Base-by-base conservation (phyloP, 176 grass and related monocot genomes). In the Secale cereale region DNA sequence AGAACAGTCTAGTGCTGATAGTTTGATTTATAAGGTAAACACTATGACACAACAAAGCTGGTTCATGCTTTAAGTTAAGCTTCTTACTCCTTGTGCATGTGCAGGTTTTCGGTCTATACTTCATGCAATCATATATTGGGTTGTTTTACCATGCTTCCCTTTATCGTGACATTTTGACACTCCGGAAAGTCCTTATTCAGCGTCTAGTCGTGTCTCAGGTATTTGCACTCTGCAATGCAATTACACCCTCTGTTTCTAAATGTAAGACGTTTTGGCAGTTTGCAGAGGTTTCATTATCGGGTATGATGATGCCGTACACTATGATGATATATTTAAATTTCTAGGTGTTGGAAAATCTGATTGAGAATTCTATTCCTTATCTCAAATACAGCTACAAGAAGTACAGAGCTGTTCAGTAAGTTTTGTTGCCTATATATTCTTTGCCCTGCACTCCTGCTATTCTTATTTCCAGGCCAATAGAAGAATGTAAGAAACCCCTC, bases 121-220 rank as follows among this genome's bases (percentile, higher is more conserved):
- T 99, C 66, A 86, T 96, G 97, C 97, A 96, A 59, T 99, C 97
- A 85, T 99, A 99, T 89, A 99, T 99, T 86, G 97, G 97, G 23
- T 43, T 99, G 37, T 99, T 99, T 87, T 99, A 99, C 74, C 97
- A 99, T 79, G 93, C 91, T 64, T 86, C 91, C 37, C 81, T 89
- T 46, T 88, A 96, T 71, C 91, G 94, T 13, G 91, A 96, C 87
- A 83, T 99, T 78, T 50, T 91, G 74, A 86, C 81, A 78, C 97
- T 96, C 69, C 90, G 97, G 22, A 83, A 89, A 83, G 89, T 99
- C 54, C 92, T 99, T 50, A 96, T 99, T 71, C 91, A 99, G 82
- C 93, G 94, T 25, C 94, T 99, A 33, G 87, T 99, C 59, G 97
- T 99, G 87, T 94, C 97, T 68, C 94, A 99, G 94, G 93, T 66